Conservation (phyloP, 257 asterid species). For the Buddleja alternifolia region DNA sequence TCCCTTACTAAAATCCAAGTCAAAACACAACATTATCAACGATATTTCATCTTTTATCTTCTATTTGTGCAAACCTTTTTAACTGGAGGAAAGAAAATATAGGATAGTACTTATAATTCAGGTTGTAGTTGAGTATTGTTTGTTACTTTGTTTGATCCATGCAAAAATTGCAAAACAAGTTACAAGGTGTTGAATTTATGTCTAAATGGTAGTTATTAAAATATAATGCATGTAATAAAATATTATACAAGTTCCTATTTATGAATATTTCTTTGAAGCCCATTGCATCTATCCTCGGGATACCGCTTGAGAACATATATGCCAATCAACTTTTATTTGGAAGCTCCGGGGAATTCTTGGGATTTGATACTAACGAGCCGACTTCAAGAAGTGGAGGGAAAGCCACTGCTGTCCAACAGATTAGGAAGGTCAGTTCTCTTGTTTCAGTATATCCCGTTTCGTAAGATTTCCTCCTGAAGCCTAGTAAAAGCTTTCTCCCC, state of each 20-base stretch:
- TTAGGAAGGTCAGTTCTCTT: conserved; percentile 63
- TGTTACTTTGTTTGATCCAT: too few species aligned
- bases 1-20: too few species aligned
- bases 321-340: conserved; percentile 84
- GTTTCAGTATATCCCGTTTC: conserved; percentile 3
- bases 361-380: conserved; percentile 80
- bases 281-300: conserved; percentile 77
- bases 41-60: too few species aligned
- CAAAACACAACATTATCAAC: too few species aligned
- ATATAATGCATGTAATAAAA: too few species aligned
- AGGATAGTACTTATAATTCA: too few species aligned
- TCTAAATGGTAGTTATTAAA: too few species aligned
- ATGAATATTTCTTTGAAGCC: conserved; percentile 51
- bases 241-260: conserved; percentile 18
- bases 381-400: conserved; percentile 96
- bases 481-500: background rate
- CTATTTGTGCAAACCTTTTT: too few species aligned
- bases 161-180: too few species aligned
- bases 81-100: too few species aligned
- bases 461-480: conserved; percentile 12
- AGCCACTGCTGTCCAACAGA: conserved; percentile 79
- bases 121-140: too few species aligned
- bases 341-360: conserved; percentile 77
- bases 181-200: too few species aligned
- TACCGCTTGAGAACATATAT: conserved; percentile 67